Conservation (phyloP, 139 green algal species). For the Trebouxia sp. region DNA sequence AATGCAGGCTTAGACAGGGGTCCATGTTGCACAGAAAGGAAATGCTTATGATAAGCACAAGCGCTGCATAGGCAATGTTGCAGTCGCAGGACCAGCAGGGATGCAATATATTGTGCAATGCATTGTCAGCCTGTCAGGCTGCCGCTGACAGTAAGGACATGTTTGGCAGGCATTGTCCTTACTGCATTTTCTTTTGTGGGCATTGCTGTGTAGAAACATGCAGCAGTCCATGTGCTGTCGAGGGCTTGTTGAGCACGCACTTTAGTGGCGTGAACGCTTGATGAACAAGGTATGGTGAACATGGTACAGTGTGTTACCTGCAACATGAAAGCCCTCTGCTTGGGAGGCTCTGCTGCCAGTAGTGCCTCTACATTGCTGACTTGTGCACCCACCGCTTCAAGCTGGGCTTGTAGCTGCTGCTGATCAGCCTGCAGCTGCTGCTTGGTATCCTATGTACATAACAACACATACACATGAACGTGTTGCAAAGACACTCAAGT, state of each 20-base stretch:
- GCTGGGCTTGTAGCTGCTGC: slow-evolving; percentile 50
- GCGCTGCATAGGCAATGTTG: too few species aligned
- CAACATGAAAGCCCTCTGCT: slow-evolving; percentile 64
- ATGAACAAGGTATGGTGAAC: too few species aligned
- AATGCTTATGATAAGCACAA: neutral
- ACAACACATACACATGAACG: neutral
- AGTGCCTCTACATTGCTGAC: slow-evolving; percentile 46
- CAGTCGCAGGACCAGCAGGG: too few species aligned
- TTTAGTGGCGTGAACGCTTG: too few species aligned
- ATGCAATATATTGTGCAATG: too few species aligned
- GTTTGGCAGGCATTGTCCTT: too few species aligned
- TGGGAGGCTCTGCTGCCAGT: slow-evolving; percentile 65
- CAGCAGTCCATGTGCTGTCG: too few species aligned
- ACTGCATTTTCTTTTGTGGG: too few species aligned
- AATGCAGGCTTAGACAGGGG: neutral
- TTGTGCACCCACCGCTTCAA: slow-evolving; percentile 45
- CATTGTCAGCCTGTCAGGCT: too few species aligned
- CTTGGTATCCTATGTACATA: neutral
- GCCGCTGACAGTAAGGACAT: neutral
- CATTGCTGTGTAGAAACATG: too few species aligned
- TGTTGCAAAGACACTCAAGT: too few species aligned
- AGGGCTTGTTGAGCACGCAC: too few species aligned
- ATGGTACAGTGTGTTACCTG: slow-evolving; percentile 30
- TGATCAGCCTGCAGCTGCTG: slow-evolving; percentile 45
- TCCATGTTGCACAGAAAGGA: neutral